Evolutionary conservation across 2,329 filamentous ascomycete genomes (phyloP), one percentile per base, ranked within the genome.

Genomic region (Daldinia sp.): DNA sequence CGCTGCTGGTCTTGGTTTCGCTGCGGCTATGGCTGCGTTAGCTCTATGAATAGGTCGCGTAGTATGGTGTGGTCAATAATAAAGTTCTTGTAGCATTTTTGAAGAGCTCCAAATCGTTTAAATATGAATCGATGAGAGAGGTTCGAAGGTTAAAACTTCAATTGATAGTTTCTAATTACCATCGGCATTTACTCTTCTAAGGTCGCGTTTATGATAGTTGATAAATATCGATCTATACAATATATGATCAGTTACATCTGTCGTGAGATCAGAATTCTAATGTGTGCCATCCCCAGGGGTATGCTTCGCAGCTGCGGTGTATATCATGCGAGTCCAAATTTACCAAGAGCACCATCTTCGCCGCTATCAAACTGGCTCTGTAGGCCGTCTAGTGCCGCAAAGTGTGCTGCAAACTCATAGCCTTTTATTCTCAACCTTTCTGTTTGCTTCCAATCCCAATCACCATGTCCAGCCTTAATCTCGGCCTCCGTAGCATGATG

Each of bases 371-470:
- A 89, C 58, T 83, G 71, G n/a, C 77, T 74, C 39, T 85, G 82
- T 26, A 88, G 76, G 2, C 81, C 83, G 57, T 91, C 89, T 46
- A 91, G 78, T 28, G 84, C 84, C 1, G 85, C 84, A 73, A 90
- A 88, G 68, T 89, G 84, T 68, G 80, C 77, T 0, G 86, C 88
- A 69, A 84, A 82, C 72, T 84, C 81, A 79, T 89, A 82, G 1
- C 89, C 89, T 74, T 82, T 83, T 48, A 84, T 80, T 56, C 88
- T 83, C 76, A 87, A 81, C 51, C 80, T 81, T 79, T 90, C 89
- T 3, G 88, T 81, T 51, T 82, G 79, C 73, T 80, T 82, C 89
- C 89, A 91, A 71, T 88, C 84, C 87, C 87, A 89, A 56, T 80
- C 80, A 4, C 74, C 69, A 26, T 78, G 63, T 13, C 84, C 81